A percentile compares a stretch with the other conserved stretches of the same genome.
Evolutionary conservation across 2,329 filamentous ascomycete genomes (phyloP).

Genomic region (Cladosporium sp.): DNA sequence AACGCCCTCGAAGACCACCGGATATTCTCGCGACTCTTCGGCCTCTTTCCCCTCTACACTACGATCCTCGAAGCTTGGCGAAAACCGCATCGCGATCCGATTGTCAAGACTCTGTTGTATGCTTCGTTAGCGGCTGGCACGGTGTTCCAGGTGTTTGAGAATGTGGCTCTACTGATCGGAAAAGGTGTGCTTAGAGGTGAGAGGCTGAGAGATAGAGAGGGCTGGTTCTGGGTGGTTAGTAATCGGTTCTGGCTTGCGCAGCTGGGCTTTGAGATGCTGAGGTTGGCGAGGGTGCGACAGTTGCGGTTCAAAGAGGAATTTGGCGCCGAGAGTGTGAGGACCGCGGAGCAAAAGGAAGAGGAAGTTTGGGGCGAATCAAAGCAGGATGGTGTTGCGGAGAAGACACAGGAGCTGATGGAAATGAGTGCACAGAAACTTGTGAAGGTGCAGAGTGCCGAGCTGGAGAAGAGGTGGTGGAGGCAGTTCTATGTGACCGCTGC

Average conservation of each 20-base stretch:
- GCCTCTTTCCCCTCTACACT: constrained; percentile 67
- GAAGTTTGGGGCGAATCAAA: constrained; percentile 37
- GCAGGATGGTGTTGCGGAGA: not conserved
- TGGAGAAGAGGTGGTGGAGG: constrained; percentile 55
- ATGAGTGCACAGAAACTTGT: not conserved
- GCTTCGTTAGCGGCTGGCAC: constrained; percentile 65
- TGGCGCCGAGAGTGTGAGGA: constrained; percentile 31
- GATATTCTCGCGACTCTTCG: constrained; percentile 73
- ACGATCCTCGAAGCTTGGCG: constrained; percentile 50
- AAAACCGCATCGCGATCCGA: constrained; percentile 38
- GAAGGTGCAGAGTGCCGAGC: constrained; percentile 23
- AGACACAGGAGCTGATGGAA: not conserved
- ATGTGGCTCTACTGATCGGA: constrained; percentile 69
- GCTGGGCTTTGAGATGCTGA: constrained; percentile 69
- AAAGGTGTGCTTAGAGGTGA: constrained; percentile 62
- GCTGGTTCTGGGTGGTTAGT: constrained; percentile 65
- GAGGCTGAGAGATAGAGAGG: constrained; percentile 43
- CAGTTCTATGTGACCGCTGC: constrained; percentile 66
- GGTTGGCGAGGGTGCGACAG: constrained; percentile 49
- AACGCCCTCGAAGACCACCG: constrained; percentile 66
- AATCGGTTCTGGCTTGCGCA: constrained; percentile 76
- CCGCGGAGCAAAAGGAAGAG: too few relatives aligned
- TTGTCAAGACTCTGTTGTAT: constrained; percentile 55
- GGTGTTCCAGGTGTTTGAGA: constrained; percentile 76
- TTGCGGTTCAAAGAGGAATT: constrained; percentile 33